phyloP scores from a whole-genome alignment of 2,329 filamentous ascomycete species.

The Fusarium tanahbumbuense region DNA sequence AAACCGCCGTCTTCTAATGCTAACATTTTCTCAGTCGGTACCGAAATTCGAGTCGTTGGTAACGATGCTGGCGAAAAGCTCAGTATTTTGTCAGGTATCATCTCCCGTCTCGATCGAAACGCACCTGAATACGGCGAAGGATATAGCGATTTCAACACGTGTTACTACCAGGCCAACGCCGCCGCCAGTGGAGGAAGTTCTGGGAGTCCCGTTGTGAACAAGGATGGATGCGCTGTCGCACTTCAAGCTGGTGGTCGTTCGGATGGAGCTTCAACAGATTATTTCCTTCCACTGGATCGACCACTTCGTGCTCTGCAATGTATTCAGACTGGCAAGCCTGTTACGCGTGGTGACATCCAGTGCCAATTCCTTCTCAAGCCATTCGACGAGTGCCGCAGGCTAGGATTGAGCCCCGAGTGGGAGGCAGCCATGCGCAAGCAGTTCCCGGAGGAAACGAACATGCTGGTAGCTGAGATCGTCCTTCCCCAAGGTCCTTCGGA shows the following conservation, averaged over 20 bases:
- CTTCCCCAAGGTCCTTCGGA: constrained; percentile 91
- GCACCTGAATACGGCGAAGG: constrained; percentile 98
- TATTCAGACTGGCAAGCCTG: constrained; percentile 78
- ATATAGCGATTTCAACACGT: constrained; percentile 95
- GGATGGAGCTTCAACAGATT: constrained; percentile 96
- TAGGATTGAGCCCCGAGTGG: constrained; percentile 87
- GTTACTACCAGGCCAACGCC: constrained; percentile 98
- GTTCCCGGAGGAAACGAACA: constrained; percentile 93
- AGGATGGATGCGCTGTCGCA: constrained; percentile 91
- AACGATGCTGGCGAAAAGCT: constrained; percentile 99
- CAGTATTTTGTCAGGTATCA: constrained; percentile 96
- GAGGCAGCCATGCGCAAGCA: constrained; percentile 84
- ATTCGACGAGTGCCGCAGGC: constrained; percentile 93
- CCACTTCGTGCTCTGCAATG: constrained; percentile 88
- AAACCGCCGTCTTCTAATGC: background rate
- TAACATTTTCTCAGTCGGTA: constrained; percentile 70
- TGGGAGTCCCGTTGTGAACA: constrained; percentile 97
- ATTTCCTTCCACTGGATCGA: constrained; percentile 93
- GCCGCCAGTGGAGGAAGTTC: constrained; percentile 97
- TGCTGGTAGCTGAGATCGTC: constrained; percentile 96
- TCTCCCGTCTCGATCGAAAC: constrained; percentile 94
- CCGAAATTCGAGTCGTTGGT: constrained; percentile 95
- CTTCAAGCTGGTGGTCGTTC: constrained; percentile 93
- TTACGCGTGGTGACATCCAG: constrained; percentile 96
- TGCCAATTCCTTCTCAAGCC: constrained; percentile 97